Percentiles rank a stretch among this genome's conserved stretches.
phyloP scores from a whole-genome alignment of 1,139 yeast species.

The Scheffersomyces titani region DNA sequence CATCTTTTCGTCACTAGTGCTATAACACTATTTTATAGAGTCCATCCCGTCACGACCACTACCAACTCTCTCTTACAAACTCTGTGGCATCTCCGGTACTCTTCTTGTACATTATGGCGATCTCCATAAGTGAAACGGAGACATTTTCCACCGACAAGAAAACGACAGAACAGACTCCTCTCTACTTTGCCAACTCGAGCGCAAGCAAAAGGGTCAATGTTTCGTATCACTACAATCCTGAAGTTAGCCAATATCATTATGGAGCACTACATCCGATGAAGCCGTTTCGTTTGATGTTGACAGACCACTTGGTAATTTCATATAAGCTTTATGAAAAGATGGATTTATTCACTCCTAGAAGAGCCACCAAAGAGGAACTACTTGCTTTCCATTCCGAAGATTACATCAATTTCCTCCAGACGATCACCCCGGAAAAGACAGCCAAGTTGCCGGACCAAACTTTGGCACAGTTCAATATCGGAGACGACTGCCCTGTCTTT shows the following conservation, averaged over 20 bases:
- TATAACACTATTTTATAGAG: background rate
- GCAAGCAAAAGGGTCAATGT: constrained; percentile 52
- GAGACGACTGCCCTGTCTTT: constrained; percentile 97
- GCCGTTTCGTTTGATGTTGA: constrained; percentile 91
- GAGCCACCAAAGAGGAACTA: constrained; percentile 81
- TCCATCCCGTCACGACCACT: constrained; percentile 1
- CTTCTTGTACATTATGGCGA: constrained; percentile 11
- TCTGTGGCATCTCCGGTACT: background rate
- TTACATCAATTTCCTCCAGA: constrained; percentile 76
- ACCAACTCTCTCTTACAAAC: background rate
- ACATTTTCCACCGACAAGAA: constrained; percentile 56
- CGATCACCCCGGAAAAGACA: constrained; percentile 80
- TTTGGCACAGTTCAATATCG: constrained; percentile 81
- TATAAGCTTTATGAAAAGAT: constrained; percentile 85
- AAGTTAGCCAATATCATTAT: constrained; percentile 79
- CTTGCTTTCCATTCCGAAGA: constrained; percentile 84
- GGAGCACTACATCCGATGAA: constrained; percentile 98
- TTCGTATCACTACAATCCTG: constrained; percentile 86
- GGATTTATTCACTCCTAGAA: constrained; percentile 84
- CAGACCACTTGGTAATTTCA: constrained; percentile 86
- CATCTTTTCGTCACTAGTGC: background rate
- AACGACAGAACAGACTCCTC: constrained; percentile 59
- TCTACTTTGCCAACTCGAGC: constrained; percentile 45
- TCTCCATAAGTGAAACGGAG: constrained; percentile 20
- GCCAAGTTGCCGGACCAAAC: constrained; percentile 56